Evolutionary conservation across 73 alveolate species (phyloP), one percentile per base, ranked within the genome.

Genomic region (Paramecium caudatum): DNA sequence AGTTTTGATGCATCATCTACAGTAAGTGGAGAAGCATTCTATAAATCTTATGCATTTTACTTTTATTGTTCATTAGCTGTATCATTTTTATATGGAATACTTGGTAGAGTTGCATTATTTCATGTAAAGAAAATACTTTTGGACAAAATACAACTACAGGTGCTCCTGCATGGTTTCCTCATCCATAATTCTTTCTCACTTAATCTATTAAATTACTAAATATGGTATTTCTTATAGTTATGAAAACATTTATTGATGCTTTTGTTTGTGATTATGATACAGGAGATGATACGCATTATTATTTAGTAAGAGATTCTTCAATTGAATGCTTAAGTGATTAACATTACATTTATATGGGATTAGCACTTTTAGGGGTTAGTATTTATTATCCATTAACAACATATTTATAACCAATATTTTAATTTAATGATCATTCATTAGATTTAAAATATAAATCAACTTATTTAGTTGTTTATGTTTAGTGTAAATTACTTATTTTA

Each of bases 301-400:
- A 39, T 7, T 39, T 74, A 12, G 39, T 74, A 2, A 36, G 88
- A 43, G 88, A 45, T 19, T 0, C 21, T 15, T 74, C 88, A 17
- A 34, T 74, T 8, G 88, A 74, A 45, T 74, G 88, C 43, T 41
- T 74, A 21, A 74, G 88, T 74, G 46, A 16, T 1, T 23, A 74
- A 41, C 88, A 74, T 45, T 74, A 74, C 32, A 41, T 41, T 17
- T 41, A 41, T 7, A 74, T 74, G 88, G 88, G 88, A 45, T 27
- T 74, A 15, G 39, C 88, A 8, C 21, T 74, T 39, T 16, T 74
- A 3, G 88, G 88, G 43, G 88, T 74, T 39, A 27, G 43, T n/a
- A 43, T 74, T 6, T 74, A 74, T 74, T 74, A 74, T 74, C 88
- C 88, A 74, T 74, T 74, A 19, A 27, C 88, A 1, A 41, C 88